Percentiles rank a stretch among this genome's conserved stretches.
phyloP scores from a whole-genome alignment of 768 basidiomycete species.

The Chalciporus sphaerocephalus region DNA sequence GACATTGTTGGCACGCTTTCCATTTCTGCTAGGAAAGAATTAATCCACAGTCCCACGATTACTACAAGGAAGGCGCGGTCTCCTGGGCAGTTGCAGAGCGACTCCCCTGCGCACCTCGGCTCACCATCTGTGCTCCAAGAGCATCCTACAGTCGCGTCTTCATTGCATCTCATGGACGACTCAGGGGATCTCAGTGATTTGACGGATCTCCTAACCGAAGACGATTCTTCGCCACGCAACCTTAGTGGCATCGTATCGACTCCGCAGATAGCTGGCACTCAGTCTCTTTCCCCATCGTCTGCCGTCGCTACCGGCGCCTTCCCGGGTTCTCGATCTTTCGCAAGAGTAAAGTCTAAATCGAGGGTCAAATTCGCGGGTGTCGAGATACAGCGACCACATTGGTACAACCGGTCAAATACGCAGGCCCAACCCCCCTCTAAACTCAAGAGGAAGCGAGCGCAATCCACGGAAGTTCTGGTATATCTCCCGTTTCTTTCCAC shows the following conservation, averaged over 20 bases:
- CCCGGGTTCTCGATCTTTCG: background rate
- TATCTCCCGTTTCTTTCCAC: background rate
- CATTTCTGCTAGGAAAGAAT: background rate
- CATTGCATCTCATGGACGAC: slow-evolving; percentile 8
- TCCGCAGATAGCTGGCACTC: background rate
- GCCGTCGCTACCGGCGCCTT: background rate
- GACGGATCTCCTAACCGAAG: slow-evolving; percentile 29
- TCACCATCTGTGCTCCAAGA: background rate
- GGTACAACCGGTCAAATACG: slow-evolving; percentile 4
- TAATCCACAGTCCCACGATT: background rate
- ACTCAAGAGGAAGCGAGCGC: slow-evolving; percentile 14
- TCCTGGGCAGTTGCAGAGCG: background rate
- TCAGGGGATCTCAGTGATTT: slow-evolving; percentile 22
- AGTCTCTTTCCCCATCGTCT: background rate
- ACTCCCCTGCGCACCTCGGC: background rate
- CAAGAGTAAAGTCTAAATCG: slow-evolving; percentile 1
- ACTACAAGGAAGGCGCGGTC: background rate
- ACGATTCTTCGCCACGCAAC: slow-evolving; percentile 11
- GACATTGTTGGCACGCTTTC: background rate
- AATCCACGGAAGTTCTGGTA: background rate
- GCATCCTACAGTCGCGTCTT: background rate
- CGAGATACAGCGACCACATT: slow-evolving; percentile 13
- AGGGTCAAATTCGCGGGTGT: slow-evolving; percentile 25
- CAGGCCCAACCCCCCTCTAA: slow-evolving; percentile 1
- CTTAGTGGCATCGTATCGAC: background rate